Percentiles rank a stretch among this genome's conserved stretches.
Evolutionary conservation across 371 early-diverging fungal species (phyloP).

Genomic region (Mycotypha africana): DNA sequence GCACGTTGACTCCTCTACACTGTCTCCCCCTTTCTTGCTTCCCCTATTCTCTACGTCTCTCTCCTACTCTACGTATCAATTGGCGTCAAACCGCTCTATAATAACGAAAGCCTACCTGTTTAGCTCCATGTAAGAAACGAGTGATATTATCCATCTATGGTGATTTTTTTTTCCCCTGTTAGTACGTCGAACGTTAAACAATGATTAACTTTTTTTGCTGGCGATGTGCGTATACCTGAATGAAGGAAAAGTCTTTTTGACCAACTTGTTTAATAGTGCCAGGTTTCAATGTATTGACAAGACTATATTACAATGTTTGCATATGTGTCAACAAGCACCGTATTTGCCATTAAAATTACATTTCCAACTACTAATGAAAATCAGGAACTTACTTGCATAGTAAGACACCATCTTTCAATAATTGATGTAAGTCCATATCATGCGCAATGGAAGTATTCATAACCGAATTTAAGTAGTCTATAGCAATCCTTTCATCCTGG

Average conservation of each 20-base stretch:
- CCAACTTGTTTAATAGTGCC: constrained; percentile 45
- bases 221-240: constrained; percentile 22
- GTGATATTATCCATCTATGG: constrained; percentile 80
- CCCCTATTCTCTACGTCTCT: constrained; percentile 1
- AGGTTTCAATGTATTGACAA: constrained; percentile 39
- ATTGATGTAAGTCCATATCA: constrained; percentile 46
- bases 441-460: constrained; percentile 12
- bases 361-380: too few relatives aligned
- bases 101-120: too few relatives aligned
- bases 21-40: not conserved
- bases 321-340: not conserved
- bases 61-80: too few relatives aligned
- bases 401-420: constrained; percentile 38
- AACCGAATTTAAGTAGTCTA: constrained; percentile 26
- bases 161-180: too few relatives aligned
- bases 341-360: not conserved
- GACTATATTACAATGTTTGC: constrained; percentile 16
- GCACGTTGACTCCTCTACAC: not conserved
- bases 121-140: constrained; percentile 59
- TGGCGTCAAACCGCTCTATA: too few relatives aligned
- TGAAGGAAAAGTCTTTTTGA: constrained; percentile 36
- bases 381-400: constrained; percentile 38
- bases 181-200: not conserved
- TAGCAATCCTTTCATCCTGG: constrained; percentile 25
- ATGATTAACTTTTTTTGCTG: not conserved